Base-by-base conservation (phyloP, 768 basidiomycete species). In the Lyophyllum semitale region DNA sequence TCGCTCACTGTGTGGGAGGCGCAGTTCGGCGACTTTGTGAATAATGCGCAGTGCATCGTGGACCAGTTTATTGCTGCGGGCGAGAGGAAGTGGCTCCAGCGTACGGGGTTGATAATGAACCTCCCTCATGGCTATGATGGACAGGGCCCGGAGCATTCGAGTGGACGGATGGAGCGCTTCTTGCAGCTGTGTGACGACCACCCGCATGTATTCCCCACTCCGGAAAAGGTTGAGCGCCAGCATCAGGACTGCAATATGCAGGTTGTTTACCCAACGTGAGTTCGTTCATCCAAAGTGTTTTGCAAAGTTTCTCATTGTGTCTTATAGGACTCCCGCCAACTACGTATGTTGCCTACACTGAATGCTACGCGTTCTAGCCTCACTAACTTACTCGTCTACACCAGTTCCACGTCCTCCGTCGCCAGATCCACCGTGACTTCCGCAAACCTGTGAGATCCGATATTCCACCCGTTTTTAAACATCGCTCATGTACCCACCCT, bases 231-330 rank as follows among this genome's bases (percentile, higher is more conserved):
- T 57, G 93, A 95, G 67, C 77, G 97, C 44, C 95, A 97, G 65
- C 95, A 98, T 68, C 97, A 99, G 76, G 97, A 99, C 70, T 97
- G 95, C 74, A 99, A 98, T 70, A 93, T 98, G 93, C 97, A 98
- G 75, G 89, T 99, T 61, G 93, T 96, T 26, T 98, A 98, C 74
- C 92, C 95, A 4, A 95, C 95, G 89, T 91, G 67, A 71, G 89
- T 80, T n/a, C n/a, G n/a, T n/a, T n/a, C n/a, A n/a, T n/a, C n/a
- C n/a, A n/a, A n/a, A n/a, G n/a, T 33, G 6, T 0, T 42, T n/a
- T 5, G 50, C 42, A 20, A 48, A 51, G 64, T 59, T 65, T 61
- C 51, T 57, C 13, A 56, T 40, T 27, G 4, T 41, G n/a, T 54
- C 25, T n/a, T 48, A 4, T 58, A 92, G 91, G 23, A 96, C 96